Evolutionary conservation across 495 filamentous ascomycete species (phyloP), one percentile per base, ranked within the genome.

Genomic region (Tuber borchii): DNA sequence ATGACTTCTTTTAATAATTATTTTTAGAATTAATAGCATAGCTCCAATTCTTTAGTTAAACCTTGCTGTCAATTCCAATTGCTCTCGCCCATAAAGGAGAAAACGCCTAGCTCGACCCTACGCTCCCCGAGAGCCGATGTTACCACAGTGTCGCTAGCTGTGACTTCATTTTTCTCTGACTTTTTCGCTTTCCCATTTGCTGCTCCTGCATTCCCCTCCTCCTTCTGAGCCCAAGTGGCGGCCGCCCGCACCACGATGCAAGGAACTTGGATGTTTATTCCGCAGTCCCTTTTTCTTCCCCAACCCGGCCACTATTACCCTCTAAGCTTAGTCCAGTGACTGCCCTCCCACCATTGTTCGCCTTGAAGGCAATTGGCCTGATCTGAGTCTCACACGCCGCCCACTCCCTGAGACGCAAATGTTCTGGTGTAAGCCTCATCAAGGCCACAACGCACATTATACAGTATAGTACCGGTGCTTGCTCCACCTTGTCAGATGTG

Each of bases 401-500:
- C 56, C 26, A 34, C 26, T 65, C 56, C 56, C 56, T 26, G 12
- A n/a, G 56, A 65, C n/a, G n/a, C 12, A 65, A 26, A 65, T 34
- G 56, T 6, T 34, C 26, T 34, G 16, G 26, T 65, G 26, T 12
- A 65, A 16, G 56, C 10, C 56, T 17, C n/a, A 34, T 34, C 51
- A n/a, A 61, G 51, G 51, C 51, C 17, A 65, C 56, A 16, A 65
- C 22, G n/a, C 56, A 31, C 12, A 31, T 56, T 56, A 14, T 42
- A 42, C 42, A 42, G 42, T 42, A 42, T 10, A 42, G 42, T 42
- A 7, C 42, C 42, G 42, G 42, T 65, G 10, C 26, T 65, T 17
- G 56, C n/a, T 65, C 31, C 48, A 69, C 69, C 40, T 43, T 75
- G 70, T 71, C 48, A 46, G 71, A 74, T 71, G 34, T 72, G 73